Base-by-base conservation (phyloP, 306 rosid species). In the Cucurbita ficifolia region DNA sequence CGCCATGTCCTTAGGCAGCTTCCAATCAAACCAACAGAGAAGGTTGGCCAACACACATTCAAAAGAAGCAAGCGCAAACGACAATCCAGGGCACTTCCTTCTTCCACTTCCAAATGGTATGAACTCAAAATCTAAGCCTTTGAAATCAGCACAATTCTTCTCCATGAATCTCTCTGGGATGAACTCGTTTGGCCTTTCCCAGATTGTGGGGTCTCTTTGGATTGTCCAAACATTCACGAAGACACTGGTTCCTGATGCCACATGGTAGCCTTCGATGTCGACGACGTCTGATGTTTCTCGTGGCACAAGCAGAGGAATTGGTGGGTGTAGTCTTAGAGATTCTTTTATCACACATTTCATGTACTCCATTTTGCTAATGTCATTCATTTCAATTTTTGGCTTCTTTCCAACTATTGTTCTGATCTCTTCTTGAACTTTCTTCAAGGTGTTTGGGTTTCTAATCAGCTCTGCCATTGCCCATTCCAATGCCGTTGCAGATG, bases 341-440 rank as follows among this genome's bases (percentile, higher is more conserved):
- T 91, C 96, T 79, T 80, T 88, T 8, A 82, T 5, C 0, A 83
- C 76, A 61, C 83, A 83, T 21, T 84, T 78, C 52, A 91, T 48
- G 73, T 83, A 91, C 4, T 38, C 52, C 96, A 91, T 89, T 59
- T 84, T 42, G 2, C 39, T 62, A 3, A 83, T 12, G 24, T 86
- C 88, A 7, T 54, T 16, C 38, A 76, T 76, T 18, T 82, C 87
- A 5, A 87, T 50, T 13, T 67, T 76, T 50, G 76, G 11, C 69
- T 83, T 87, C 0, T 54, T 16, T 0, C 85, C 88, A 6, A 82
- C 85, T 5, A 87, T 63, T 38, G 50, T 77, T 73, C 97, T 84
- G 54, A 83, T 79, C 38, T 88, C 96, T 72, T 86, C 83, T 12
- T 87, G 89, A 0, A 64, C 88, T 73, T 86, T 91, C 65, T 85